Evolutionary conservation across 2,329 filamentous ascomycete species (phyloP).

Genomic region (Alternaria conjuncta): DNA sequence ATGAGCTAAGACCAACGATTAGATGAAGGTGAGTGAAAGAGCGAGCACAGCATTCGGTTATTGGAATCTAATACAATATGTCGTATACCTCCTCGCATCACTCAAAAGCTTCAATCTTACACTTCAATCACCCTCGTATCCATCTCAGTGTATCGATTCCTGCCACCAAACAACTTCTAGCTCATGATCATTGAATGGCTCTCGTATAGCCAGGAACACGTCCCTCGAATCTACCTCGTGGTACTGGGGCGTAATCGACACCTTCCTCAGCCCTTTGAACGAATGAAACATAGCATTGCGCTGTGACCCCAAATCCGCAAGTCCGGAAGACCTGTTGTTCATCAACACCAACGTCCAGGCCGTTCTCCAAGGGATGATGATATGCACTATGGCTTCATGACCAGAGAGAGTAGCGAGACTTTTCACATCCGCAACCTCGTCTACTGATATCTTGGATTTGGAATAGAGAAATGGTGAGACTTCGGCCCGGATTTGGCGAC

Average conservation of each 20-base stretch:
- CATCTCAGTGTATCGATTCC: background rate
- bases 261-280: background rate
- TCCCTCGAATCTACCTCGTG: background rate
- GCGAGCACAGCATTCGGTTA: background rate
- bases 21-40: background rate
- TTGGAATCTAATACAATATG: background rate
- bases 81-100: background rate
- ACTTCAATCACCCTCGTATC: background rate
- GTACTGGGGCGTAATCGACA: background rate
- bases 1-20: background rate
- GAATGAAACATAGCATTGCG: background rate
- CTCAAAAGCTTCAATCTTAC: background rate
- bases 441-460: background rate
- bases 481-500: background rate
- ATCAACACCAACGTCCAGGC: background rate
- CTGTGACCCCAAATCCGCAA: background rate
- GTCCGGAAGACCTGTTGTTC: background rate
- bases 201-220: background rate
- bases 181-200: background rate
- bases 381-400: background rate
- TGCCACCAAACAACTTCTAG: background rate
- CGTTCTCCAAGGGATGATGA: background rate
- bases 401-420: background rate
- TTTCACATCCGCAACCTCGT: background rate
- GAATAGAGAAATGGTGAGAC: background rate